Base-by-base conservation (phyloP, 2,329 filamentous ascomycete genomes). In the Elsinoe perseae region DNA sequence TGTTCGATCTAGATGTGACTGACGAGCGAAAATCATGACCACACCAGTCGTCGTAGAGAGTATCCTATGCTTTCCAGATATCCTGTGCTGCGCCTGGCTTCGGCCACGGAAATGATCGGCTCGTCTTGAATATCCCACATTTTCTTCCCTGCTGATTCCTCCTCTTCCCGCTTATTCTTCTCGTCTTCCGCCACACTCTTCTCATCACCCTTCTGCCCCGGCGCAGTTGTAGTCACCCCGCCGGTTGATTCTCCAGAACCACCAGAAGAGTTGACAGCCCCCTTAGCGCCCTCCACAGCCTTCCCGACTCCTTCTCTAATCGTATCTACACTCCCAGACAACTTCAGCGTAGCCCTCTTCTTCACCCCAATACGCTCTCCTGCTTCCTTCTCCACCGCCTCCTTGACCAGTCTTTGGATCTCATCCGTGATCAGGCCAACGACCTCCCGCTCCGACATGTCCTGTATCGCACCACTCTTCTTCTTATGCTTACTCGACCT, bases 1-100 rank as follows among this genome's bases (percentile, higher is more conserved):
- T 36, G n/a, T 36, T 4, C 3, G 4, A 14, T 36, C 12, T 36
- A 36, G 12, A 9, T 36, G 32, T 14, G 5, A 9, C 10, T 36
- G 32, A 9, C n/a, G 10, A 30, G 28, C 28, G 32, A 14, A 14
- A 6, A 36, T 44, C 64, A 82, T 2, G 79, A 77, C 93, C 93
- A 97, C 10, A 98, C 90, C 68, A 97, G 73, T 76, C 89, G 95
- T 80, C 95, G 96, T 64, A 97, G 78, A 58, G 86, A 87, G 75
- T 97, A 90, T 1, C 90, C 89, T 65, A 95, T 72, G 68, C 92
- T 85, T 71, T 96, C 92, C 54, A 97, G 70, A 64, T 95, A 77
- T 0, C 90, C 88, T 0, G 92, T 96, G 59, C 85, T 90, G 75
- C 81, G 87, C 78, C 82, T 92, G 57, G 93, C 93, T 66, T 96